Conservation (phyloP, 768 basidiomycete species). For the Boletellus ananiceps region DNA sequence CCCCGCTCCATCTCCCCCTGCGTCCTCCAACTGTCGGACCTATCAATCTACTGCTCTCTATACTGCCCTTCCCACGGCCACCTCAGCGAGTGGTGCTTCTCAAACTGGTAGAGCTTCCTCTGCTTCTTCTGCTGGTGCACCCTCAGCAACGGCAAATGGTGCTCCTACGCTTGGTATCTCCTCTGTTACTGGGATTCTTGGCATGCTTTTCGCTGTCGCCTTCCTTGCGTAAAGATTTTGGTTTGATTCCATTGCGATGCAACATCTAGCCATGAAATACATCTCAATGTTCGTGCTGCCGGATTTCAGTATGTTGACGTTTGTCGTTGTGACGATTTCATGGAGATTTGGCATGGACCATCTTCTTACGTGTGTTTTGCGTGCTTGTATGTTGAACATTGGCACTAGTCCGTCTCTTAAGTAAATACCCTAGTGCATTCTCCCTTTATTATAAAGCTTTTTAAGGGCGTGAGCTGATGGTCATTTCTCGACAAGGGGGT, state of each 20-base stretch:
- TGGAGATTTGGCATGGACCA: conserved; percentile 7
- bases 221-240: conserved; percentile 34
- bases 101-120: conserved; percentile 9
- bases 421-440: conserved; percentile 16
- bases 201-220: conserved; percentile 33
- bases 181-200: conserved; percentile 29
- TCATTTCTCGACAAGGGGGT: too few relatives aligned
- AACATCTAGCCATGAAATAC: conserved; percentile 2
- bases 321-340: conserved; percentile 4
- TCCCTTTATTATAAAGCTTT: conserved; percentile 16
- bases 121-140: conserved; percentile 11
- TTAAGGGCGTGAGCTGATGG: neutral
- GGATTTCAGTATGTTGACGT: neutral
- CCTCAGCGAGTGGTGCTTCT: conserved; percentile 7
- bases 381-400: conserved; percentile 25
- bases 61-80: conserved; percentile 17
- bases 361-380: neutral
- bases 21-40: conserved; percentile 43
- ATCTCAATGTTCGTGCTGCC: neutral
- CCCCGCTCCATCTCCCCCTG: conserved; percentile 31
- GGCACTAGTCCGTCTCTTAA: conserved; percentile 17
- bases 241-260: neutral
- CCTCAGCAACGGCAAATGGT: conserved; percentile 17
- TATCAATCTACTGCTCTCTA: conserved; percentile 36
- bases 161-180: conserved; percentile 30